These are phyloP conservation scores for Russula foetens DNA, from an alignment of 768 basidiomycete genomes.

Conservation along the genomic window DNA sequence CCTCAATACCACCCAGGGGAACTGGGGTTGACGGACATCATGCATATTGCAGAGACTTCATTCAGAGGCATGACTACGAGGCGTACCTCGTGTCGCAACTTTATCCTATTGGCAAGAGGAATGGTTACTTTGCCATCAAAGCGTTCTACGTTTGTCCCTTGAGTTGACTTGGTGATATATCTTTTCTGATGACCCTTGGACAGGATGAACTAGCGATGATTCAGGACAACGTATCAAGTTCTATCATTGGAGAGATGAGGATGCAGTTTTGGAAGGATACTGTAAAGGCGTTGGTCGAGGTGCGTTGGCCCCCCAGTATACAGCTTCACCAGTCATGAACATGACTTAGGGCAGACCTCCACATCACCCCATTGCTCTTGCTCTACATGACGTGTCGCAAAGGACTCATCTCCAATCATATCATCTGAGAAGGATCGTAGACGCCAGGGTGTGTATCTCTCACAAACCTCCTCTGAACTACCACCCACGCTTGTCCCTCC, in stretches of 20 bases:
- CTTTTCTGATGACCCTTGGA: not conserved
- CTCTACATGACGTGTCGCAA: slow-evolving; percentile 50
- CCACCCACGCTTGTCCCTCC: not conserved
- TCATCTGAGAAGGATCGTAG: slow-evolving; percentile 75
- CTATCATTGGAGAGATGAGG: slow-evolving; percentile 71
- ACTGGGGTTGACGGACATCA: slow-evolving; percentile 34
- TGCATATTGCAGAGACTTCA: slow-evolving; percentile 61
- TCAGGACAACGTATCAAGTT: slow-evolving; percentile 67
- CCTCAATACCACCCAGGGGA: slow-evolving; percentile 1
- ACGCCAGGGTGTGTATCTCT: slow-evolving; percentile 58
- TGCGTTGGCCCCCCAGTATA: slow-evolving; percentile 28
- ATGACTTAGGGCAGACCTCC: slow-evolving; percentile 58
- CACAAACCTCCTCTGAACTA: not conserved
- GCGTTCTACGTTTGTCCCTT: slow-evolving; percentile 73
- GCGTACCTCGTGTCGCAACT: slow-evolving; percentile 64
- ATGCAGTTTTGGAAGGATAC: slow-evolving; percentile 87
- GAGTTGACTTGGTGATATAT: not conserved
- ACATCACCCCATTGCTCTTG: slow-evolving; percentile 73
- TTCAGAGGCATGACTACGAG: slow-evolving; percentile 78
- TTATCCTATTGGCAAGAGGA: slow-evolving; percentile 57
- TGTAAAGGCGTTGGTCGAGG: slow-evolving; percentile 57
- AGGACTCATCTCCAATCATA: slow-evolving; percentile 51
- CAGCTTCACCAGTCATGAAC: slow-evolving; percentile 17
- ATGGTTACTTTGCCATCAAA: slow-evolving; percentile 68
- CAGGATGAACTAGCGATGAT: slow-evolving; percentile 73